A percentile compares a stretch with the other conserved stretches of the same genome.
These are phyloP conservation scores for Allium cepa DNA, from an alignment of 106 monocot genomes.

Conservation along the genomic window DNA sequence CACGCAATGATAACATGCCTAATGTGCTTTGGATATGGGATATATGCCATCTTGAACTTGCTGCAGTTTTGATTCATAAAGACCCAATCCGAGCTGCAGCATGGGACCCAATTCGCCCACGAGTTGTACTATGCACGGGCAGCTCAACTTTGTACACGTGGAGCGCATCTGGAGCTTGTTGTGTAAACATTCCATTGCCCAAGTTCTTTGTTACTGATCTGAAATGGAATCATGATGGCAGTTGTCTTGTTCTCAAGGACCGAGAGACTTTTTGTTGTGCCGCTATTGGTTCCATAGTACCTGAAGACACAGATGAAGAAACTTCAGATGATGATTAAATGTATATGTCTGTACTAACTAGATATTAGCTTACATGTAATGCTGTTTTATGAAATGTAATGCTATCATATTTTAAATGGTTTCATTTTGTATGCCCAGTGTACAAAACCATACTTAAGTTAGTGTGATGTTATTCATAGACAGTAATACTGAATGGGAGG, in stretches of 20 bases:
- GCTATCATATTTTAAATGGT: neutral
- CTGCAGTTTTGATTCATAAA: conserved; percentile 73
- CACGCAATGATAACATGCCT: conserved; percentile 91
- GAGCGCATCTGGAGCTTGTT: conserved; percentile 71
- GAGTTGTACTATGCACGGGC: conserved; percentile 74
- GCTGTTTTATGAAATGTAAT: neutral
- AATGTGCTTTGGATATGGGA: conserved; percentile 94
- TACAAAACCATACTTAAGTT: neutral
- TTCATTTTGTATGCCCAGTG: no score
- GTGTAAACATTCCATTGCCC: conserved; percentile 62
- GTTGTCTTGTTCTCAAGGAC: conserved; percentile 83
- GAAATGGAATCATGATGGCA: conserved; percentile 84
- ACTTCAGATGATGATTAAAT: conserved; percentile 29
- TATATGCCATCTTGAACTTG: conserved; percentile 70
- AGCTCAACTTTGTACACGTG: conserved; percentile 81
- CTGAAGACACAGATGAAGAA: conserved; percentile 28
- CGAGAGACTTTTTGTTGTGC: conserved; percentile 82
- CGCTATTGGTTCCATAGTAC: conserved; percentile 24
- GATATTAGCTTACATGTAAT: neutral
- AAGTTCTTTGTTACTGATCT: conserved; percentile 53
- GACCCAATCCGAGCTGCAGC: conserved; percentile 78
- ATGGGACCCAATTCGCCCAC: conserved; percentile 70
- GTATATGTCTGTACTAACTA: neutral
- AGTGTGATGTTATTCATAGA: neutral
- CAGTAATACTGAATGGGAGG: neutral